Conservation (phyloP, 768 basidiomycete species). For the Suillus decipiens region DNA sequence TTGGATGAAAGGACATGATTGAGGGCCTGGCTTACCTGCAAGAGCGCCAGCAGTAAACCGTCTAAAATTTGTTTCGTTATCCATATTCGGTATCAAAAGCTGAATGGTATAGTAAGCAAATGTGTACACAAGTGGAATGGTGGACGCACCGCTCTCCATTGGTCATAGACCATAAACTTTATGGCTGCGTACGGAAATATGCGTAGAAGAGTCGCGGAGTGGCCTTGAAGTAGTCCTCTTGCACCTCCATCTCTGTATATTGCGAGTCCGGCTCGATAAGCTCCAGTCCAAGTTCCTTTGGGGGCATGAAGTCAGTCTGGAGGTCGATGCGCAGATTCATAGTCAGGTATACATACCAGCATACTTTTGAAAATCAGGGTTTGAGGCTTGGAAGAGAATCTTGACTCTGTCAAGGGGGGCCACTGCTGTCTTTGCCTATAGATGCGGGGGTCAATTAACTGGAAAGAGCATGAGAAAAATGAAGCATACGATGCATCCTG, state of each 20-base stretch:
- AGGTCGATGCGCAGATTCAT: slow-evolving; percentile 24
- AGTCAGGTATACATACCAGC: slow-evolving; percentile 65
- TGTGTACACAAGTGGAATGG: neutral
- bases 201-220: slow-evolving; percentile 90
- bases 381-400: slow-evolving; percentile 97
- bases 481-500: slow-evolving; percentile 84
- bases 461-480: slow-evolving; percentile 10
- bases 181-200: slow-evolving; percentile 97
- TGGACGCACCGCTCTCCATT: slow-evolving; percentile 67
- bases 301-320: slow-evolving; percentile 13
- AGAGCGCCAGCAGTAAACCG: slow-evolving; percentile 87
- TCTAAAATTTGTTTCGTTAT: slow-evolving; percentile 72
- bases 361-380: slow-evolving; percentile 92
- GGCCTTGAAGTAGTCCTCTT: slow-evolving; percentile 90
- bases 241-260: slow-evolving; percentile 72
- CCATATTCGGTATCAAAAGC: slow-evolving; percentile 84
- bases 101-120: slow-evolving; percentile 30
- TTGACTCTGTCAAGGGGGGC: slow-evolving; percentile 98
- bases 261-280: slow-evolving; percentile 69
- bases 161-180: slow-evolving; percentile 96
- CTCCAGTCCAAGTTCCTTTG: slow-evolving; percentile 85
- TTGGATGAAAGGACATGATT: neutral
- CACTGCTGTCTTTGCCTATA: slow-evolving; percentile 89
- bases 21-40: slow-evolving; percentile 58
- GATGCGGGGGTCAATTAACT: slow-evolving; percentile 11